Percentiles rank a stretch among this genome's conserved stretches.
These are phyloP conservation scores for Xylariales sp. DNA, from an alignment of 2,329 filamentous ascomycete species.

Conservation along the genomic window DNA sequence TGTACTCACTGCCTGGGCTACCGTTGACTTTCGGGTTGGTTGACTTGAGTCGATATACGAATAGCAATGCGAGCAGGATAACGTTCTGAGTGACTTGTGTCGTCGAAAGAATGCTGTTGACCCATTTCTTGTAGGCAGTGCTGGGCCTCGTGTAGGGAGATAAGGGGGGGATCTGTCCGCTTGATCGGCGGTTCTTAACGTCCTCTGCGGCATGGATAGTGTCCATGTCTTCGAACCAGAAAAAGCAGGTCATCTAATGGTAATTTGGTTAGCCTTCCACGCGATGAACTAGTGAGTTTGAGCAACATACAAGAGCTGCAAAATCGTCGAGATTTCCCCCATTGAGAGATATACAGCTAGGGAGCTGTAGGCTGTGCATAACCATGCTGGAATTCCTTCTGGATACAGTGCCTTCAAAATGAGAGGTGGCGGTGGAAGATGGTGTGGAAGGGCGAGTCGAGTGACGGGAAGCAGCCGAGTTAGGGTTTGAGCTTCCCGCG, in stretches of 20 bases:
- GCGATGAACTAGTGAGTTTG: not conserved
- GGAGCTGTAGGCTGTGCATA: constrained; percentile 64
- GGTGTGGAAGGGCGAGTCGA: constrained; percentile 34
- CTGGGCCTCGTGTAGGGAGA: constrained; percentile 70
- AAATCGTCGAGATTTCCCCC: constrained; percentile 79
- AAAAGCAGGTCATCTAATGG: constrained; percentile 82
- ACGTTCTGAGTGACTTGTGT: constrained; percentile 97
- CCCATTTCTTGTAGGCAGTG: constrained; percentile 87
- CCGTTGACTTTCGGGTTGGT: constrained; percentile 86
- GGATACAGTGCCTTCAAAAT: constrained; percentile 24
- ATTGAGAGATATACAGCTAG: constrained; percentile 68
- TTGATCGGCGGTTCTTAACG: constrained; percentile 32
- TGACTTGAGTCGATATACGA: constrained; percentile 89
- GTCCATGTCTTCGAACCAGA: constrained; percentile 93
- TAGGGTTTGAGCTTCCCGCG: constrained; percentile 14
- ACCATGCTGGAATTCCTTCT: constrained; percentile 42
- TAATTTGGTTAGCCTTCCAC: constrained; percentile 12
- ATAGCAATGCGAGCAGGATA: constrained; percentile 81
- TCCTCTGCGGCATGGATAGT: constrained; percentile 72
- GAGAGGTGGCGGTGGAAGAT: constrained; percentile 21
- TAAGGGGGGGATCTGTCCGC: constrained; percentile 43
- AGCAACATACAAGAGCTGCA: constrained; percentile 65
- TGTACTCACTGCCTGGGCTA: constrained; percentile 88
- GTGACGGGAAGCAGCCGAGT: constrained; percentile 21
- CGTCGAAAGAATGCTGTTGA: constrained; percentile 82